Percentiles rank a stretch among this genome's conserved stretches.
Evolutionary conservation across 2,329 filamentous ascomycete species (phyloP).

Genomic region (Diplodia sapinea): DNA sequence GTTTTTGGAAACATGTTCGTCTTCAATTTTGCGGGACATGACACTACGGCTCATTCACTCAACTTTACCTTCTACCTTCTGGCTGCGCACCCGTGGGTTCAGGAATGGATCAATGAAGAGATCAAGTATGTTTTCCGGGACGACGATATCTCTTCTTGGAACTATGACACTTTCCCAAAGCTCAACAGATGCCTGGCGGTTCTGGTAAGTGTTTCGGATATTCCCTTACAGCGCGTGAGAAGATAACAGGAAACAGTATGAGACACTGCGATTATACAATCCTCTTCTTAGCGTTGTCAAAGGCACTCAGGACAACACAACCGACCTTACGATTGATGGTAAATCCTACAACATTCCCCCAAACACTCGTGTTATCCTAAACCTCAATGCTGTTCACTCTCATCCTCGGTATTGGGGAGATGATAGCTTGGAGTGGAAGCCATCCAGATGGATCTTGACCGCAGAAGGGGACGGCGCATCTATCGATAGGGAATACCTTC

Average conservation of each 20-base stretch:
- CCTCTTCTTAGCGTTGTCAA: slow-evolving; percentile 43
- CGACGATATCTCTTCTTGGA: slow-evolving; percentile 39
- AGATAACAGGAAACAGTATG: slow-evolving; percentile 44
- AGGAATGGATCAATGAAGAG: slow-evolving; percentile 55
- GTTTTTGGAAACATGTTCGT: slow-evolving; percentile 59
- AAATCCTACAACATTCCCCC: slow-evolving; percentile 31
- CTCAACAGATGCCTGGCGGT: slow-evolving; percentile 51
- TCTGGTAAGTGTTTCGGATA: slow-evolving; percentile 31
- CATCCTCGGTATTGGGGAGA: slow-evolving; percentile 40
- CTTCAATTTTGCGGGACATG: slow-evolving; percentile 59
- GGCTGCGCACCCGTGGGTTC: slow-evolving; percentile 52
- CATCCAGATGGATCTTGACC: slow-evolving; percentile 44
- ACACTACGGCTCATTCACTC: slow-evolving; percentile 57
- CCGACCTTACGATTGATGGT: slow-evolving; percentile 4
- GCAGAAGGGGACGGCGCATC: background rate
- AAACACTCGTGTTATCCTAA: slow-evolving; percentile 33
- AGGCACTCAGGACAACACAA: slow-evolving; percentile 36
- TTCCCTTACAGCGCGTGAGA: no score
- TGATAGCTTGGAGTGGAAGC: slow-evolving; percentile 40
- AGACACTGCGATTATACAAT: slow-evolving; percentile 52
- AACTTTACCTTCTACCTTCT: slow-evolving; percentile 53
- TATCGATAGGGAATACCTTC: slow-evolving; percentile 23
- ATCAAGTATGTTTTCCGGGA: slow-evolving; percentile 36
- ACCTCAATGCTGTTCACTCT: slow-evolving; percentile 40
- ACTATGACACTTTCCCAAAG: slow-evolving; percentile 49